Conservation (phyloP, 2,329 filamentous ascomycete genomes). For the Penicillium glabrum region DNA sequence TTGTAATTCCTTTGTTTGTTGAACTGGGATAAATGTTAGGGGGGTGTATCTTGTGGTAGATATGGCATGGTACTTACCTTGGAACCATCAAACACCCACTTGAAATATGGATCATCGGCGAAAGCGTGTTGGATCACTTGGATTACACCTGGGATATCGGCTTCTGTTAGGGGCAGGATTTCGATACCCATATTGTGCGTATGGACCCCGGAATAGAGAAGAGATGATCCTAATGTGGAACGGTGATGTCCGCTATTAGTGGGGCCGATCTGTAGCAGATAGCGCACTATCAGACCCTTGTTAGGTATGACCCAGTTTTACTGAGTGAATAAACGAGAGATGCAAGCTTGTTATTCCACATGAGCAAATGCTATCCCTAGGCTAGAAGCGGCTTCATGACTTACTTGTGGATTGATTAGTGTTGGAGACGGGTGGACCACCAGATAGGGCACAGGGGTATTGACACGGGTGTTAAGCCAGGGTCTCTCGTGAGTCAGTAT, state of each 20-base stretch:
- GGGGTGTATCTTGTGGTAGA: not conserved
- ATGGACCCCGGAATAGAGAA: not conserved
- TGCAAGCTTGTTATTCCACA: too few relatives aligned
- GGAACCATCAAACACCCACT: conserved; percentile 63
- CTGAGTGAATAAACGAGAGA: too few relatives aligned
- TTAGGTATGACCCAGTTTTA: too few relatives aligned
- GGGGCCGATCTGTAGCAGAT: not conserved
- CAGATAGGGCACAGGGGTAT: not conserved
- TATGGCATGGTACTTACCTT: conserved; percentile 45
- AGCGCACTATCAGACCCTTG: not conserved
- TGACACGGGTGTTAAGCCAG: not conserved
- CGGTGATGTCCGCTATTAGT: not conserved
- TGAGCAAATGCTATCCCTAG: too few relatives aligned
- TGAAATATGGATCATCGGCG: conserved; percentile 65
- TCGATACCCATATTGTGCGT: conserved; percentile 50
- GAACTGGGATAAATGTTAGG: conserved; percentile 49
- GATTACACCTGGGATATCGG: conserved; percentile 64
- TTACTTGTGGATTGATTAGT: not conserved
- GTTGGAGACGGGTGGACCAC: not conserved
- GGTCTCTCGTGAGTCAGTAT: not conserved
- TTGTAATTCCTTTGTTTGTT: conserved; percentile 59
- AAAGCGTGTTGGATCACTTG: conserved; percentile 67
- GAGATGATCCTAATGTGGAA: not conserved
- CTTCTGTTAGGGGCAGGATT: conserved; percentile 56
- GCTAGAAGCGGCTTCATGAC: not conserved